phyloP scores from a whole-genome alignment of 345 rosid genomes.

The Boechera retrofracta region DNA sequence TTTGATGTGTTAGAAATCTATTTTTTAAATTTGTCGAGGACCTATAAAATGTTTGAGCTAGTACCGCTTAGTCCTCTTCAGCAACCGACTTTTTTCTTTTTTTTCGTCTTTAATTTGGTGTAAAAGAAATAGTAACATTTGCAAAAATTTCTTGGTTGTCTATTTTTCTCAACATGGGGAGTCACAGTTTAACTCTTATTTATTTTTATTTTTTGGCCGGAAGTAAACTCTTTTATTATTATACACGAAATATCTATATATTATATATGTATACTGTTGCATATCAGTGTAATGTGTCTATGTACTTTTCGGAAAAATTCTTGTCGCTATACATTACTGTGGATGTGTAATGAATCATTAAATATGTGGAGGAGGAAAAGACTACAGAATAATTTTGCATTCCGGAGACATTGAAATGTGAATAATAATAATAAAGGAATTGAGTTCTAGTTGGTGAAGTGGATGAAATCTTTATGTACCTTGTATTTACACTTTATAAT shows the following conservation, averaged over 20 bases:
- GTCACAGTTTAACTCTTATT: neutral
- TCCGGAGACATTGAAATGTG: slow-evolving; percentile 22
- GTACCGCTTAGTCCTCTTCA: neutral
- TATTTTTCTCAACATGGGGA: neutral
- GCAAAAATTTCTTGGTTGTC: neutral
- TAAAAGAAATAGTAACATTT: neutral
- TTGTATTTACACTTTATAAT: neutral
- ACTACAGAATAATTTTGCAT: slow-evolving; percentile 16
- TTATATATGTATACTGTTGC: neutral
- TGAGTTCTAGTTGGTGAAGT: slow-evolving; percentile 41
- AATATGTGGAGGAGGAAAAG: neutral
- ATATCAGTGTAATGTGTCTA: slow-evolving; percentile 1
- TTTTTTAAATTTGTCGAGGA: no score
- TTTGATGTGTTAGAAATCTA: no score
- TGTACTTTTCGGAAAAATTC: slow-evolving; percentile 7
- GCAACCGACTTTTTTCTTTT: neutral
- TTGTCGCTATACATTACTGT: slow-evolving; percentile 24
- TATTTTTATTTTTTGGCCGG: neutral
- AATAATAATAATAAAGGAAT: slow-evolving; percentile 7
- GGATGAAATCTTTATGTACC: slow-evolving; percentile 35
- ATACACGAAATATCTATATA: slow-evolving; percentile 9
- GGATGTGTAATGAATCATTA: slow-evolving; percentile 23
- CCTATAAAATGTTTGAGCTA: no score
- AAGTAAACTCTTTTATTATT: neutral
- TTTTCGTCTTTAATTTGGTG: neutral